Evolutionary conservation across 192 early-diverging fungal genomes (phyloP), one percentile per base, ranked within the genome.

Genomic region (Thoreauomyces humboldtii): DNA sequence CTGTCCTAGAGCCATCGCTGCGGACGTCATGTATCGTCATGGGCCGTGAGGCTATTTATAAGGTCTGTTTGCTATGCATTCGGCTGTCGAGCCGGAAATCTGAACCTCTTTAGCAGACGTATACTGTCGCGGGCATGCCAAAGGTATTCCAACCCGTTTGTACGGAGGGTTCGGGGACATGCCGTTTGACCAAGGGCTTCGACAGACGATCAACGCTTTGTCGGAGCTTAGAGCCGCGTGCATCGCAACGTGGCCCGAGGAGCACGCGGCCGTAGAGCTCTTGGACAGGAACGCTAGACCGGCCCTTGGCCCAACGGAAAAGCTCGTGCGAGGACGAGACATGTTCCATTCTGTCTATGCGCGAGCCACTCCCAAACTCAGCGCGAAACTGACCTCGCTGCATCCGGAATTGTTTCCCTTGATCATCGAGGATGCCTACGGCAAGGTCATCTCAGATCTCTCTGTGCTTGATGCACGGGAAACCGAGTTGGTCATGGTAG

Each of bases 401-500:
- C 64, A 65, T 37, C 64, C 64, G 19, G 37, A 57, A 14, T 54
- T 65, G 2, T 2, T 65, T 9, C 19, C 38, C 12, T 21, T 65
- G 11, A 65, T 65, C 25, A 22, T 65, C 11, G n/a, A 36, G 4
- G 64, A 65, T 33, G 33, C 64, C 14, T 65, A 65, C 24, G 64
- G 64, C 0, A 37, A 28, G 21, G 33, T 65, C 0, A 21, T 65
- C 12, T 35, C 64, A 14, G 54, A 65, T 41, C n/a, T 19, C 2
- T 12, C 29, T 31, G 64, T 57, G n/a, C 33, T 65, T 3, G 53
- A 42, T 19, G 24, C 17, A 0, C 6, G 15, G 31, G 64, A 56
- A 25, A 65, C 64, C 7, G 64, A 65, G 29, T 56, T 65, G 53
- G 43, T 57, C 0, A 65, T 65, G 64, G 64, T 65, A 0, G 64